These are phyloP conservation scores for Phalaenopsis equestris DNA, from an alignment of 106 monocot genomes.

Conservation along the genomic window DNA sequence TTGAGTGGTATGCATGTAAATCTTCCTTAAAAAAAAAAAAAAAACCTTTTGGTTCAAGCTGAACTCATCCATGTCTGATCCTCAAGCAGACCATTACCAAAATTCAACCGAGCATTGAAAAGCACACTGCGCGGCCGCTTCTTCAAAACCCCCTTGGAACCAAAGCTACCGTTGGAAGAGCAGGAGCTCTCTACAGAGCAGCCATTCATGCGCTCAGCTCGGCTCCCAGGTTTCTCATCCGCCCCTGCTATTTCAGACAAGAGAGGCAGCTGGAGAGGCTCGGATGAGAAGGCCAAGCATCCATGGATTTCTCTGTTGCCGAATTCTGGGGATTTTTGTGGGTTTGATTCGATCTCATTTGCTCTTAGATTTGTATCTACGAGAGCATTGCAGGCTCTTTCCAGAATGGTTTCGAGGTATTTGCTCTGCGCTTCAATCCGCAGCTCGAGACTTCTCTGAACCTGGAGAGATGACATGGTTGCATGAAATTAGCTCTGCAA, in stretches of 20 bases:
- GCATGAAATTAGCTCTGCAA: no score
- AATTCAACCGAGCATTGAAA: not conserved
- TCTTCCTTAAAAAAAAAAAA: no score
- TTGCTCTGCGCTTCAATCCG: conserved; percentile 49
- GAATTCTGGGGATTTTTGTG: conserved; percentile 13
- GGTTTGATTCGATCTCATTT: not conserved
- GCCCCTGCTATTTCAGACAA: conserved; percentile 13
- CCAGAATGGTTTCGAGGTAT: conserved; percentile 45
- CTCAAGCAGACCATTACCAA: not conserved
- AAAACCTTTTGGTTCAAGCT: not conserved
- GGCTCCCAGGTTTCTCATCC: not conserved
- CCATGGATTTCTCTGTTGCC: conserved; percentile 9
- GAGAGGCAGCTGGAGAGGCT: conserved; percentile 9
- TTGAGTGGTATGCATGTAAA: not conserved
- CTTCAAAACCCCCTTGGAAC: conserved; percentile 3
- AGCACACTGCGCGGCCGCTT: conserved; percentile 14
- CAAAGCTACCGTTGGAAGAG: conserved; percentile 3
- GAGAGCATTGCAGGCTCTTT: conserved; percentile 35
- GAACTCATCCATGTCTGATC: conserved; percentile 4
- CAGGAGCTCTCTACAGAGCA: conserved; percentile 39
- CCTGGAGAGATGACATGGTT: conserved; percentile 15
- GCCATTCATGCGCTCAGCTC: conserved; percentile 19
- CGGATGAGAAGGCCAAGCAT: conserved; percentile 7
- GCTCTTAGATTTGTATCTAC: conserved; percentile 3
- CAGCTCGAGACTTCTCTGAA: conserved; percentile 40